Evolutionary conservation across 768 basidiomycete genomes (phyloP).

Genomic region (Dioszegia hungarica): DNA sequence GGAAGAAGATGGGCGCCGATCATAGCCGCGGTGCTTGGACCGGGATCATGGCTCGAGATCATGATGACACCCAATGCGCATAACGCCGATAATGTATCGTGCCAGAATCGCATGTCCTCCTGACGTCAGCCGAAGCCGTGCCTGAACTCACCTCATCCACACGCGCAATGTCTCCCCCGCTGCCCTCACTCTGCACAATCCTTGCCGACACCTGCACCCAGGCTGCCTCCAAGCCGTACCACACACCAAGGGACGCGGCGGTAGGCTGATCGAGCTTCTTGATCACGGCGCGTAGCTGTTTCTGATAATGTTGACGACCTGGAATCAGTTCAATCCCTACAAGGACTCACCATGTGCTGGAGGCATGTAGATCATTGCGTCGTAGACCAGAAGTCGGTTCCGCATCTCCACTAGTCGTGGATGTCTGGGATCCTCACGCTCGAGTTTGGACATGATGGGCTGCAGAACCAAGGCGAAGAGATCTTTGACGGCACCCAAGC

Average conservation of each 20-base stretch:
- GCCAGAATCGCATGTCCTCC: conserved; percentile 78
- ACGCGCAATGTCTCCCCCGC: conserved; percentile 23
- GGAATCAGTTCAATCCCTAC: neutral
- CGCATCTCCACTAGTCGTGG: neutral
- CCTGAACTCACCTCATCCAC: conserved; percentile 28
- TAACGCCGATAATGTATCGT: conserved; percentile 73
- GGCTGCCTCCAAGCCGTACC: conserved; percentile 5
- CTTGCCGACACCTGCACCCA: conserved; percentile 14
- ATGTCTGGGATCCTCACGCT: neutral
- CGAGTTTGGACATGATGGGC: neutral
- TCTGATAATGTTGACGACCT: conserved; percentile 41
- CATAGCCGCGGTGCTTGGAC: conserved; percentile 19
- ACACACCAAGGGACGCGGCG: conserved; percentile 12
- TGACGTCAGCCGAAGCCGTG: conserved; percentile 33
- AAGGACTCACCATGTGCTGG: conserved; percentile 21
- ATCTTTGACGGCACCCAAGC: neutral
- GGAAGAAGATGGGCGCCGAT: conserved; percentile 31
- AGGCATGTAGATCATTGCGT: conserved; percentile 21
- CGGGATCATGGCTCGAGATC: conserved; percentile 36
- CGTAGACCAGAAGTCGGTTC: conserved; percentile 6
- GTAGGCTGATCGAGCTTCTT: conserved; percentile 10
- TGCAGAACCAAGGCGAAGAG: neutral
- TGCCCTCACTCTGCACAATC: conserved; percentile 30
- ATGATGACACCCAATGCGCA: conserved; percentile 64
- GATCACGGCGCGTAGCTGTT: conserved; percentile 24